These are phyloP conservation scores for Sordaria brevicollis DNA, from an alignment of 495 filamentous ascomycete species.

Conservation along the genomic window DNA sequence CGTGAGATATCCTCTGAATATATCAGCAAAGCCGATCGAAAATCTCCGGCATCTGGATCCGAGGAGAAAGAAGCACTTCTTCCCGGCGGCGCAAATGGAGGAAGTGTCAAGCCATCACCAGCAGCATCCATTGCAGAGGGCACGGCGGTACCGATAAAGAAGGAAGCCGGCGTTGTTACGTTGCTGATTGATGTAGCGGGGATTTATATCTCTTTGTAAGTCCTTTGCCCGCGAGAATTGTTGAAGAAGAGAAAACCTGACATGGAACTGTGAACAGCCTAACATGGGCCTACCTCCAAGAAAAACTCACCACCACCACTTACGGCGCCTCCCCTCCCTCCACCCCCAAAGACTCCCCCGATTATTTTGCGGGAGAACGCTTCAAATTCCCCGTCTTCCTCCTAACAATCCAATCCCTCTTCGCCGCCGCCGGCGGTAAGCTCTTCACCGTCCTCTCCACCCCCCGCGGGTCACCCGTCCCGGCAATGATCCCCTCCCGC, in stretches of 20 bases:
- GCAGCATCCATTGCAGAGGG: neutral
- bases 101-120: neutral
- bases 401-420: constrained; percentile 89
- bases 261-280: constrained; percentile 44
- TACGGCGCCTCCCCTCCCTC: constrained; percentile 41
- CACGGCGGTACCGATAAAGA: constrained; percentile 16
- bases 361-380: constrained; percentile 48
- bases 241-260: too few relatives aligned
- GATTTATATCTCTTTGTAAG: constrained; percentile 94
- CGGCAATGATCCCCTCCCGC: constrained; percentile 65
- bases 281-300: constrained; percentile 92
- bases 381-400: constrained; percentile 92
- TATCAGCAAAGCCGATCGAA: constrained; percentile 27
- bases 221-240: constrained; percentile 3
- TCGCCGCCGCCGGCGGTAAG: constrained; percentile 72
- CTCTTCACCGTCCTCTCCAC: constrained; percentile 67
- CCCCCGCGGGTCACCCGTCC: constrained; percentile 33
- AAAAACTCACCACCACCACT: constrained; percentile 91
- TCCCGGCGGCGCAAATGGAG: neutral
- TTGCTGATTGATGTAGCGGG: constrained; percentile 80
- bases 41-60: constrained; percentile 20
- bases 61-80: neutral
- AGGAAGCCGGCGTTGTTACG: constrained; percentile 51
- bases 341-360: constrained; percentile 31
- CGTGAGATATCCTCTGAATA: constrained; percentile 57